phyloP scores from a whole-genome alignment of 768 basidiomycete genomes.

The Suillus lakei region DNA sequence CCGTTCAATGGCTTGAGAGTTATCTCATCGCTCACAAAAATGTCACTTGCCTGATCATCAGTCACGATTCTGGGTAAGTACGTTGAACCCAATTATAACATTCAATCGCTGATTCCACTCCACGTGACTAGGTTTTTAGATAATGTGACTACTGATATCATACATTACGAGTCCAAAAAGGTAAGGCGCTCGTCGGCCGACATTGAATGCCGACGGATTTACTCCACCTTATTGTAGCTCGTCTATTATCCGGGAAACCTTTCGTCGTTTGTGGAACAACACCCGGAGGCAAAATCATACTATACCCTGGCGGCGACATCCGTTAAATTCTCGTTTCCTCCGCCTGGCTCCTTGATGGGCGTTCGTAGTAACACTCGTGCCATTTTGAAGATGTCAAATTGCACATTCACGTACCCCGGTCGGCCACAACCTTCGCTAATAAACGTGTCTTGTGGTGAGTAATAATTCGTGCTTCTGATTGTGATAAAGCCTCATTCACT shows the following conservation, averaged over 20 bases:
- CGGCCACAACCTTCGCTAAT: slow-evolving; percentile 76
- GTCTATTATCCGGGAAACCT: slow-evolving; percentile 95
- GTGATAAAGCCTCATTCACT: slow-evolving; percentile 1
- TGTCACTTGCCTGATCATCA: slow-evolving; percentile 91
- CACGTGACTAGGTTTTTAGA: slow-evolving; percentile 76
- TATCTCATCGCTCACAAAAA: slow-evolving; percentile 83
- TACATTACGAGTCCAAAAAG: slow-evolving; percentile 97
- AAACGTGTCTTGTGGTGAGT: slow-evolving; percentile 78
- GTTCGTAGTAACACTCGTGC: slow-evolving; percentile 95
- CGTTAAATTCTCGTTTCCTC: slow-evolving; percentile 94
- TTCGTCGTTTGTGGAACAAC: slow-evolving; percentile 84
- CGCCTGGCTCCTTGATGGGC: slow-evolving; percentile 96
- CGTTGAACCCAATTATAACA: not conserved
- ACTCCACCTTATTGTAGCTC: slow-evolving; percentile 52
- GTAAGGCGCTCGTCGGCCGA: slow-evolving; percentile 37
- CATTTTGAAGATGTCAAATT: slow-evolving; percentile 89
- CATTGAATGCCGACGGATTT: slow-evolving; percentile 20
- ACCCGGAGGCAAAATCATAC: slow-evolving; percentile 95
- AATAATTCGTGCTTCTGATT: not conserved
- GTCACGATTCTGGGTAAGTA: slow-evolving; percentile 94
- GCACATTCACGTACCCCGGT: slow-evolving; percentile 95
- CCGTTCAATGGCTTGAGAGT: slow-evolving; percentile 90
- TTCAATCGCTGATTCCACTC: slow-evolving; percentile 13
- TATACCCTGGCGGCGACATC: slow-evolving; percentile 94
- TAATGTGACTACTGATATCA: slow-evolving; percentile 94